Evolutionary conservation across 2,329 filamentous ascomycete species (phyloP), one percentile per base, ranked within the genome.

Genomic region (Pestalotiopsis sp.): DNA sequence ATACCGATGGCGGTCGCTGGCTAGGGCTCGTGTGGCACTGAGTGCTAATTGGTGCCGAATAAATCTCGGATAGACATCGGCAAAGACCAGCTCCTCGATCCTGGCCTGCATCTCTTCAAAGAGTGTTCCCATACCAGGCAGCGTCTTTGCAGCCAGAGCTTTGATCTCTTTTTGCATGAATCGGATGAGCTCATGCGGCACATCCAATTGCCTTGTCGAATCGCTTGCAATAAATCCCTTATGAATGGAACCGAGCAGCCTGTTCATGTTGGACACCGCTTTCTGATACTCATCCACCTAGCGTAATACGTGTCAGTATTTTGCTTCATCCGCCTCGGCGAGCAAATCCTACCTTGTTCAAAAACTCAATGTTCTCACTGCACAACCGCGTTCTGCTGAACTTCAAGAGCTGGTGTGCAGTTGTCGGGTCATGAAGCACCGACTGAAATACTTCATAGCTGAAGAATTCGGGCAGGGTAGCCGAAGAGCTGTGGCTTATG

Each of bases 11-110:
- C 82, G 80, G 68, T 76, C 76, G 3, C 76, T 65, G 9, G 65
- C 65, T 26, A 69, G 59, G 9, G 68, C 68, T 35, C 58, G 57
- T 5, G 65, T 75, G n/a, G 82, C 80, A 62, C 81, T 81, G 55
- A 81, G 72, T 11, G 80, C 80, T 65, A 87, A 77, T 73, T 87
- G 84, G 69, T 84, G 78, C 62, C 82, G 82, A 22, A 85, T 81
- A 70, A 86, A 87, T 52, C 80, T 77, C 2, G 84, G 84, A 70
- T 86, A 87, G 14, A 86, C 77, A 58, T 83, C 79, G 9, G 73
- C 76, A 20, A 79, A 73, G 5, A 86, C 73, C 0, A 82, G 74
- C 22, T 77, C 77, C 67, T 85, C 80, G 26, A 85, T 77, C 22
- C 81, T 73, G 0, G 76, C 73, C 67, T 80, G 78, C 35, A 81